phyloP scores from a whole-genome alignment of 2,329 filamentous ascomycete species.

The Drechslerella coelobrocha region DNA sequence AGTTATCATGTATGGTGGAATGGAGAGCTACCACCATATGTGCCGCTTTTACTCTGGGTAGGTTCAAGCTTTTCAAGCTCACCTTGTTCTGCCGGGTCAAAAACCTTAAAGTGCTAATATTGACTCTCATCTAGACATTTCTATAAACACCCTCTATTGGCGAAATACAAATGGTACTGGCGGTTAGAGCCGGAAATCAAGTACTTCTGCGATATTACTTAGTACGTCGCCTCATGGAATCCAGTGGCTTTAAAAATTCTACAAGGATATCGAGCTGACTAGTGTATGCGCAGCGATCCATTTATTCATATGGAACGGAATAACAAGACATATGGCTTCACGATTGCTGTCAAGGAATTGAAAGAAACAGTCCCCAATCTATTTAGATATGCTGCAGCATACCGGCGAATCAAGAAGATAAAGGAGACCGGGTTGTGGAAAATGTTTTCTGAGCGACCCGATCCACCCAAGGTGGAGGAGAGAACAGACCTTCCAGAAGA shows the following conservation, averaged over 20 bases:
- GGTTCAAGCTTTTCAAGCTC: slow-evolving; percentile 55
- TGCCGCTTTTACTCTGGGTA: slow-evolving; percentile 98
- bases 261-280: slow-evolving; percentile 56
- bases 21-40: slow-evolving; percentile 99
- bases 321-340: slow-evolving; percentile 99
- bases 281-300: slow-evolving; percentile 73
- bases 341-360: slow-evolving; percentile 96
- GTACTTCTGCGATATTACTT: slow-evolving; percentile 99
- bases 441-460: slow-evolving; percentile 88
- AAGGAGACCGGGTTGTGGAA: slow-evolving; percentile 95
- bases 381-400: slow-evolving; percentile 97
- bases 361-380: slow-evolving; percentile 98
- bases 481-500: slow-evolving; percentile 75
- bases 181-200: slow-evolving; percentile 98
- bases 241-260: slow-evolving; percentile 9
- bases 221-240: slow-evolving; percentile 66
- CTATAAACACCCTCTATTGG: slow-evolving; percentile 91
- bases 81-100: neutral
- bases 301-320: slow-evolving; percentile 91
- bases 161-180: slow-evolving; percentile 99
- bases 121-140: slow-evolving; percentile 71
- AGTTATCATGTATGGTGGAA: slow-evolving; percentile 98
- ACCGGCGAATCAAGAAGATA: slow-evolving; percentile 89
- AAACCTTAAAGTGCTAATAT: slow-evolving; percentile 15
- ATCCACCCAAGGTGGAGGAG: slow-evolving; percentile 64